Evolutionary conservation across 2,329 filamentous ascomycete genomes (phyloP).

Genomic region (Fusarium armeniacum): DNA sequence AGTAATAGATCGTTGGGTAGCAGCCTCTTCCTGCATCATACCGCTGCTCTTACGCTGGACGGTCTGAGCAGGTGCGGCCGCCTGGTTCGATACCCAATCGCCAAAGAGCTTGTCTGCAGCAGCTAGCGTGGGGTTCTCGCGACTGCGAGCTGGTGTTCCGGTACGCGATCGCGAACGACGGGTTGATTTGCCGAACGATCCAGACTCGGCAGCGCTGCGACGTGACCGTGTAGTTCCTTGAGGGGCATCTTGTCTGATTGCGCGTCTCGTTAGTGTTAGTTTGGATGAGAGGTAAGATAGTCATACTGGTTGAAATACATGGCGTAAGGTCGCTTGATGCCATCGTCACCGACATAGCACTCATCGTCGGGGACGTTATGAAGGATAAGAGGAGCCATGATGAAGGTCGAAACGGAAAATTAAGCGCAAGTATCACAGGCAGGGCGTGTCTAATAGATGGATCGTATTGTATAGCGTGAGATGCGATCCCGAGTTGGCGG

Average conservation of each 20-base stretch:
- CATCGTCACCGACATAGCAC: slow-evolving; percentile 75
- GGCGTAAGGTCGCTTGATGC: slow-evolving; percentile 74
- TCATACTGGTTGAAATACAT: slow-evolving; percentile 75
- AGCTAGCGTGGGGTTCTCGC: slow-evolving; percentile 73
- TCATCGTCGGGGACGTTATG: slow-evolving; percentile 79
- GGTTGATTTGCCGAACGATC: slow-evolving; percentile 77
- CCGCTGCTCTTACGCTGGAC: slow-evolving; percentile 56
- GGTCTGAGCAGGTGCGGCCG: slow-evolving; percentile 50
- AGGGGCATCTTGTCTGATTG: slow-evolving; percentile 66
- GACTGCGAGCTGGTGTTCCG: slow-evolving; percentile 67
- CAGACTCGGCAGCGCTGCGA: slow-evolving; percentile 70
- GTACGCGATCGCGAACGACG: slow-evolving; percentile 73
- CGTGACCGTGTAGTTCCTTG: slow-evolving; percentile 63
- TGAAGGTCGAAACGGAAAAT: slow-evolving; percentile 13
- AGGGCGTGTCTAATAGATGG: slow-evolving; percentile 2
- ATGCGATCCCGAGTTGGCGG: slow-evolving; percentile 14
- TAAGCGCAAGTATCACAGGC: slow-evolving; percentile 6
- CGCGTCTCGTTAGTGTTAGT: slow-evolving; percentile 15
- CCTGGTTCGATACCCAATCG: slow-evolving; percentile 67
- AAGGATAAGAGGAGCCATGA: slow-evolving; percentile 75
- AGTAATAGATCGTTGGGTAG: slow-evolving; percentile 54
- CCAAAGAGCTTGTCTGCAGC: slow-evolving; percentile 74
- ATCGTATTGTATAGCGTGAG: slow-evolving; percentile 9
- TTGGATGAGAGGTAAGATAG: not conserved
- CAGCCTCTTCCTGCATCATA: slow-evolving; percentile 59